phyloP scores from a whole-genome alignment of 352 stramenopile species.

The Pythium dissotocum region DNA sequence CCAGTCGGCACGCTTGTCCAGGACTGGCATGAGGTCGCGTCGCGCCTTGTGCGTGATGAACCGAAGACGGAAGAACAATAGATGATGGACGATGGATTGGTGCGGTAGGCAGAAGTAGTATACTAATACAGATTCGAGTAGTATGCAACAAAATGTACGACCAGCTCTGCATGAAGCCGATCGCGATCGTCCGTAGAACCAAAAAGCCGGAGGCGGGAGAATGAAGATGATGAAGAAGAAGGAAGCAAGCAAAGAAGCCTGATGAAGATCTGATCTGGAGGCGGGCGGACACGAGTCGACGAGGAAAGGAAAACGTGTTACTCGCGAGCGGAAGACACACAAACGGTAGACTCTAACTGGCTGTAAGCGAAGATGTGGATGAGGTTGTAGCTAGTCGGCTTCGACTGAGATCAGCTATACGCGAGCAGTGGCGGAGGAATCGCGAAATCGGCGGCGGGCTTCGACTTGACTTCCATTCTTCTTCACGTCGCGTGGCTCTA shows the following conservation, averaged over 20 bases:
- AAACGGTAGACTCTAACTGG: conserved; percentile 3
- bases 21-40: conserved; percentile 41
- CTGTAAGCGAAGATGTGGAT: neutral
- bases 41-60: conserved; percentile 30
- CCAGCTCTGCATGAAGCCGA: neutral
- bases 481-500: conserved; percentile 2
- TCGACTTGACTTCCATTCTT: neutral
- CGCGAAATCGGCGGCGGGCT: neutral
- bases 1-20: conserved; percentile 53
- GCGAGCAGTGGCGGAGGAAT: neutral
- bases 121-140: neutral
- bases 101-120: neutral
- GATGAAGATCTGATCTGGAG: neutral
- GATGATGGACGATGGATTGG: neutral
- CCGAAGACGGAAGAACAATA: conserved; percentile 7
- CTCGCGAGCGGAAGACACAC: neutral
- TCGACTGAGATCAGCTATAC: neutral
- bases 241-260: neutral
- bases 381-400: neutral
- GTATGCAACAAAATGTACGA: conserved; percentile 6
- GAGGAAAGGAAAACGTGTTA: conserved; percentile 15
- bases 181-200: neutral
- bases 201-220: neutral
- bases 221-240: neutral
- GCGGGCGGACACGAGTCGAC: conserved; percentile 1